These are phyloP conservation scores for sweet orange (Citrus sinensis) DNA, from an alignment of 345 rosid genomes.

Conservation along the genomic window DVS_A1.0 CM039166.1:21544001-21544500, in stretches of 20 bases:
- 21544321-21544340: not conserved
- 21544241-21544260: slow-evolving; percentile 42
- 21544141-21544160: slow-evolving; percentile 25
- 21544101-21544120: slow-evolving; percentile 72
- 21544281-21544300: slow-evolving; percentile 66
- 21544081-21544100: slow-evolving; percentile 77
- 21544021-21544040: slow-evolving; percentile 54
- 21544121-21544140: slow-evolving; percentile 24
- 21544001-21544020: not conserved
- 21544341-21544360: too few relatives aligned
- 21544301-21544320: slow-evolving; percentile 25
- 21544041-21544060: slow-evolving; percentile 97
- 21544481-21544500: too few relatives aligned
- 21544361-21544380: too few relatives aligned
- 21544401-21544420: not conserved
- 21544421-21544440: too few relatives aligned
- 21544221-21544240: slow-evolving; percentile 55
- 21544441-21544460: too few relatives aligned
- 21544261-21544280: slow-evolving; percentile 53
- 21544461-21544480: too few relatives aligned
- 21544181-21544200: slow-evolving; percentile 42
- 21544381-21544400: not conserved
- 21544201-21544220: slow-evolving; percentile 53
- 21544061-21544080: slow-evolving; percentile 74
- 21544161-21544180: slow-evolving; percentile 40